These are phyloP conservation scores for Chytriomyces sp. DNA, from an alignment of 192 early-diverging fungal species.

Conservation along the genomic window DNA sequence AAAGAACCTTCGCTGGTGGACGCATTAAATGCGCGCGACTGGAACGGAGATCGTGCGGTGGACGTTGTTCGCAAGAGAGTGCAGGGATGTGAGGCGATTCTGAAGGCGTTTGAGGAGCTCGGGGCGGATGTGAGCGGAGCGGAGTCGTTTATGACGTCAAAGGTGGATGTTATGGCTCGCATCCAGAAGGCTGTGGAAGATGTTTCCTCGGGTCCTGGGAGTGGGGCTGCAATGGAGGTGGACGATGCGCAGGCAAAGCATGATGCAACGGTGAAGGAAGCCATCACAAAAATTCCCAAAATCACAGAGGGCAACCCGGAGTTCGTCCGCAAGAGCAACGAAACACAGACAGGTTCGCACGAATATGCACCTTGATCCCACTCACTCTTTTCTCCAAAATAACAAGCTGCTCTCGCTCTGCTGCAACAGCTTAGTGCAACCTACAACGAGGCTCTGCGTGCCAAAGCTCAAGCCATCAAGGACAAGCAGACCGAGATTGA, in stretches of 20 bases:
- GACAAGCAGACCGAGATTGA: background rate
- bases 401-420: background rate
- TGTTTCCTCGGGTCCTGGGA: no score
- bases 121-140: conserved; percentile 7
- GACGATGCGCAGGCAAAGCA: background rate
- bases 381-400: no score
- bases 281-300: background rate
- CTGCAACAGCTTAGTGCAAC: background rate
- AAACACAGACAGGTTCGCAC: conserved; percentile 15
- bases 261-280: background rate
- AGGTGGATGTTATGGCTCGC: no score
- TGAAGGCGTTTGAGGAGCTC: background rate
- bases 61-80: background rate
- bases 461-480: background rate
- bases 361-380: no score
- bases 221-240: background rate
- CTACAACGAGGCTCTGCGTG: background rate
- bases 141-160: no score
- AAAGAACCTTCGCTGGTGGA: background rate
- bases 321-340: background rate
- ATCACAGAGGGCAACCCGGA: conserved; percentile 1
- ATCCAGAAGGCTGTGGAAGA: no score
- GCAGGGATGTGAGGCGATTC: background rate
- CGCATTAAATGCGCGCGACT: conserved; percentile 1
- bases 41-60: conserved; percentile 14